Conservation (phyloP, 148 eudicot species). For the Linanthus parryae region DNA sequence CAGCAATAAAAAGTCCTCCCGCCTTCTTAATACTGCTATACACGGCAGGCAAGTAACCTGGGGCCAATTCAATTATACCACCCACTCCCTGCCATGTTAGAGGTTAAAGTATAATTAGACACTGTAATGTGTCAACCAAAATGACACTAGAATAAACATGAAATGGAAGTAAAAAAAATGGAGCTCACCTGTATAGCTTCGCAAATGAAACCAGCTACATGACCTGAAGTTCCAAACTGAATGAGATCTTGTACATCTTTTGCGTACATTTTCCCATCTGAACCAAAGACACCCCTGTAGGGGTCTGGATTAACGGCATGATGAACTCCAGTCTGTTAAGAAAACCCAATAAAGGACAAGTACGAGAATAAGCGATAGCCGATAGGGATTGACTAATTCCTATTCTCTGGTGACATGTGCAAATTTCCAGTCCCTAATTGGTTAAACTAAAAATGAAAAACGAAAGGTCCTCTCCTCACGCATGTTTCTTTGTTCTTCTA, state of each 20-base stretch:
- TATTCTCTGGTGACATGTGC: no score
- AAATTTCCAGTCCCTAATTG: no score
- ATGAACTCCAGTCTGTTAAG: slow-evolving; percentile 83
- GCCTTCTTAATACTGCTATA: slow-evolving; percentile 70
- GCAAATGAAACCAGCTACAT: slow-evolving; percentile 71
- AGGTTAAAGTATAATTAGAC: slow-evolving; percentile 1
- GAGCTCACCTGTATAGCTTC: slow-evolving; percentile 86
- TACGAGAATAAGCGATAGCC: no score
- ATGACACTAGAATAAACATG: not conserved
- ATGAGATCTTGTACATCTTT: slow-evolving; percentile 82
- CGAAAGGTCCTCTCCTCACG: no score
- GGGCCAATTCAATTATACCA: slow-evolving; percentile 90
- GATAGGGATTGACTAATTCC: no score
- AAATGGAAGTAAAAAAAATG: not conserved
- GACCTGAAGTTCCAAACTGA: slow-evolving; percentile 80
- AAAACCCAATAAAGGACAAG: slow-evolving; percentile 2
- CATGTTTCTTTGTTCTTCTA: no score
- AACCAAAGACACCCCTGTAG: slow-evolving; percentile 90
- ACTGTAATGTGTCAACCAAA: not conserved
- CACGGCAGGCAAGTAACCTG: slow-evolving; percentile 77
- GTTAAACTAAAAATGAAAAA: no score
- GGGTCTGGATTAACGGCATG: slow-evolving; percentile 94
- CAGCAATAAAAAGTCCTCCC: slow-evolving; percentile 91
- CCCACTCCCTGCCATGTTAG: slow-evolving; percentile 87
- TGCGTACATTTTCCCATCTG: slow-evolving; percentile 83